Conservation (phyloP, 2,329 filamentous ascomycete species). For the Apiospora saccharicola region DNA sequence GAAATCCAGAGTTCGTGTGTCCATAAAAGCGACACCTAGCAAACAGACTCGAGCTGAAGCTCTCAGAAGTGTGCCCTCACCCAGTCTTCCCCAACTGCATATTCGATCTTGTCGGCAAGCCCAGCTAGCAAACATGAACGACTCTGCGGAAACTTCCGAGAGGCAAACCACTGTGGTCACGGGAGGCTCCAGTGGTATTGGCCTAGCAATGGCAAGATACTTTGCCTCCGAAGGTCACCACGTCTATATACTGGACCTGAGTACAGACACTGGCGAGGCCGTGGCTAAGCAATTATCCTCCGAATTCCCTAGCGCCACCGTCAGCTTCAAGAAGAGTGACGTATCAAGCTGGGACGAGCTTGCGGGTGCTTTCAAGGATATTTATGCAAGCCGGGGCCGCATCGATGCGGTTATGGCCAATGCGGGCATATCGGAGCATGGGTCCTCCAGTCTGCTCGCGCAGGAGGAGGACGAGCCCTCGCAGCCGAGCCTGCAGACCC, state of each 20-base stretch:
- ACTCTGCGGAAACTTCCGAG: too few species aligned
- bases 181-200: constrained; percentile 47
- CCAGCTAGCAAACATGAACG: background rate
- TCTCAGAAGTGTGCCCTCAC: background rate
- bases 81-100: background rate
- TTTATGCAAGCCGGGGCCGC: constrained; percentile 42
- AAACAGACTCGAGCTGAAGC: background rate
- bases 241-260: constrained; percentile 46
- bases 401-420: constrained; percentile 59
- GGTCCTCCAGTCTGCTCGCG: constrained; percentile 37
- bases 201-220: constrained; percentile 43
- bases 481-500: constrained; percentile 36
- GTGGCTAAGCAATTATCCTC: constrained; percentile 37
- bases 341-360: constrained; percentile 48
- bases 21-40: background rate
- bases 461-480: constrained; percentile 34
- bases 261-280: constrained; percentile 35
- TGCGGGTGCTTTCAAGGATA: constrained; percentile 43
- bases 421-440: constrained; percentile 55
- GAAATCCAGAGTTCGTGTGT: background rate
- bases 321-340: constrained; percentile 46
- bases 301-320: constrained; percentile 35
- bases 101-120: too few species aligned
- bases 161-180: constrained; percentile 38
- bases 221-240: constrained; percentile 44